A percentile compares a stretch with the other conserved stretches of the same genome.
phyloP scores from a whole-genome alignment of 345 rosid genomes.

The Viola odorata region DNA sequence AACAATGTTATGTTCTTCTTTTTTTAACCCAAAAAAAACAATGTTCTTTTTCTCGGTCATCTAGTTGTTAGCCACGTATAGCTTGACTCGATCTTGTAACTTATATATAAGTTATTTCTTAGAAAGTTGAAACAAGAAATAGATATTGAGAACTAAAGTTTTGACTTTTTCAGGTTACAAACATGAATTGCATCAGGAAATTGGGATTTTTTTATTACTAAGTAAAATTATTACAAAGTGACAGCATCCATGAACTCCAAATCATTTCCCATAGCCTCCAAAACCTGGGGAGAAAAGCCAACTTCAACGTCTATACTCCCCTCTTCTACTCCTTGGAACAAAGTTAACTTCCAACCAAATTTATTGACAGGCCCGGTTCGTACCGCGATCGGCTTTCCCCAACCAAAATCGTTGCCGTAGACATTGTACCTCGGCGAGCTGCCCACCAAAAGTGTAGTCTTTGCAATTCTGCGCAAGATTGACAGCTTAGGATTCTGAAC shows the following conservation, averaged over 20 bases:
- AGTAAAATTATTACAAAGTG: background rate
- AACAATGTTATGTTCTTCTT: too few species aligned
- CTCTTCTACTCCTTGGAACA: constrained; percentile 20
- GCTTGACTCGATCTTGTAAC: too few species aligned
- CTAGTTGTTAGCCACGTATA: too few species aligned
- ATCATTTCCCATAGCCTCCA: constrained; percentile 18
- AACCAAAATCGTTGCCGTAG: constrained; percentile 41
- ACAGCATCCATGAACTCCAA: constrained; percentile 10
- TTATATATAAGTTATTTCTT: too few species aligned
- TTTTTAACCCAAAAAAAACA: too few species aligned
- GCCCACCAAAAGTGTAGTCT: background rate
- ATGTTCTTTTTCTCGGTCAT: too few species aligned
- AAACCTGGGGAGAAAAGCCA: constrained; percentile 14
- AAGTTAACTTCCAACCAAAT: constrained; percentile 13
- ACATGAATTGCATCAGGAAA: too few species aligned
- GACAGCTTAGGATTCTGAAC: constrained; percentile 1
- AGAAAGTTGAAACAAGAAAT: too few species aligned
- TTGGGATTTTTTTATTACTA: too few species aligned
- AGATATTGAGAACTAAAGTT: too few species aligned
- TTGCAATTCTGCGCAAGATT: background rate
- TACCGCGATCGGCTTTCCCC: constrained; percentile 33
- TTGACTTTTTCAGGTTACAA: too few species aligned
- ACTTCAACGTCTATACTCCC: constrained; percentile 29
- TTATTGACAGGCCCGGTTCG: constrained; percentile 18
- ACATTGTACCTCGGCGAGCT: constrained; percentile 42